Evolutionary conservation across 768 basidiomycete genomes (phyloP), one percentile per base, ranked within the genome.

Genomic region (Collybia sordida): DNA sequence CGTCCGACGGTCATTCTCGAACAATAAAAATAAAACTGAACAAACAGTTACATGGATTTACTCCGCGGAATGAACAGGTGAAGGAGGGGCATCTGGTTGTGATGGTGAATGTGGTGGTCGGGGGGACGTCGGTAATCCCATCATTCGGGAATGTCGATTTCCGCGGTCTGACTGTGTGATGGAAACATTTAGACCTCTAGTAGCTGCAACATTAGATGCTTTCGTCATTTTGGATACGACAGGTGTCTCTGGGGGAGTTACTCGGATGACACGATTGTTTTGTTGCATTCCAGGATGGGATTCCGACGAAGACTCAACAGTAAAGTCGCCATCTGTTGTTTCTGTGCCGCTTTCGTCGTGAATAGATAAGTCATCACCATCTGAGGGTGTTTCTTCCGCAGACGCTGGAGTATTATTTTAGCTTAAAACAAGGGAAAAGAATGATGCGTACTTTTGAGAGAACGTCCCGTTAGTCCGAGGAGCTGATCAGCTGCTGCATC

Each of bases 401-500:
- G 77, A 58, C 42, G 72, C 72, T 74, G 51, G 53, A 46, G 57
- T 50, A 54, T 53, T 57, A 55, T 27, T 34, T 42, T 36, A 51
- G 49, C 35, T 34, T 19, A 47, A 3, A 25, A 59, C 45, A 19
- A 45, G 17, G 24, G 43, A 27, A 43, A 49, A 47, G 54, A 52
- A 56, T 42, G 27, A 51, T 28, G 75, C 84, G 57, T 67, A 91
- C 91, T 68, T 63, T 74, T 72, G 28, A 93, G 69, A 18, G 74
- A 74, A 57, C 92, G 79, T 21, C 90, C 91, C 17, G 78, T 72
- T 47, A 93, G 69, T 19, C 92, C 92, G 50, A 94, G 83, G 61
- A 93, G 70, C 64, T 85, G 73, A 69, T 94, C 92, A 38, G 92
- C 88, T 42, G 90, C 90, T 36, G 84, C 82, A 56, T 89, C 88